These are phyloP conservation scores for Tremellales sp. DNA, from an alignment of 1,284 basidiomycete genomes.

Conservation along the genomic window DNA sequence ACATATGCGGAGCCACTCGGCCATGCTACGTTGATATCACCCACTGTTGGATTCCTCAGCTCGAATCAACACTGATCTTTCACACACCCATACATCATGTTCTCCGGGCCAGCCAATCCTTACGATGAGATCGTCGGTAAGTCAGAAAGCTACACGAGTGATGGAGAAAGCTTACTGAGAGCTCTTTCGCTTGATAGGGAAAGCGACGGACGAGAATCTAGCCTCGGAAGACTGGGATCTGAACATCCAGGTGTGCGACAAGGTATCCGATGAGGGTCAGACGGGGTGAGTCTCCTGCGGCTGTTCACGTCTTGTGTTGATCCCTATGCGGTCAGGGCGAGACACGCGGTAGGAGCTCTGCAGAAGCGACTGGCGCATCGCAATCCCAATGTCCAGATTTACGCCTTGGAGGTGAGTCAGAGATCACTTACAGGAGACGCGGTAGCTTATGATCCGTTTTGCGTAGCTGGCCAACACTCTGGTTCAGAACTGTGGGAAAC, in stretches of 20 bases:
- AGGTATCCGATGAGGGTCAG: conserved; percentile 82
- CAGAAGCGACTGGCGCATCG: conserved; percentile 89
- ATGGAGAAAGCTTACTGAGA: not conserved
- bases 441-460: too few species aligned
- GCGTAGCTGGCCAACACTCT: conserved; percentile 72
- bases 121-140: conserved; percentile 92
- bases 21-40: too few species aligned
- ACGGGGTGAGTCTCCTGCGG: conserved; percentile 60
- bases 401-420: conserved; percentile 63
- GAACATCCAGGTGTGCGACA: conserved; percentile 93
- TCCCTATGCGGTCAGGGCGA: conserved; percentile 59
- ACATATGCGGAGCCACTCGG: too few species aligned
- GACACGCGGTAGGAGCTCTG: conserved; percentile 76
- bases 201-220: conserved; percentile 92
- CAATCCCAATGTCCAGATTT: conserved; percentile 94
- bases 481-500: conserved; percentile 83
- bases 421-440: too few species aligned
- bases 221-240: conserved; percentile 95
- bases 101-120: conserved; percentile 58
- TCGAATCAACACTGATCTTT: too few species aligned
- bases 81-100: too few species aligned
- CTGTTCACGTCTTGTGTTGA: not conserved
- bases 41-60: too few species aligned
- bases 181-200: conserved; percentile 54
- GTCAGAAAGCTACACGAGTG: conserved; percentile 40